Evolutionary conservation across 2,329 filamentous ascomycete species (phyloP).

Genomic region (Pseudopithomyces chartarum): DNA sequence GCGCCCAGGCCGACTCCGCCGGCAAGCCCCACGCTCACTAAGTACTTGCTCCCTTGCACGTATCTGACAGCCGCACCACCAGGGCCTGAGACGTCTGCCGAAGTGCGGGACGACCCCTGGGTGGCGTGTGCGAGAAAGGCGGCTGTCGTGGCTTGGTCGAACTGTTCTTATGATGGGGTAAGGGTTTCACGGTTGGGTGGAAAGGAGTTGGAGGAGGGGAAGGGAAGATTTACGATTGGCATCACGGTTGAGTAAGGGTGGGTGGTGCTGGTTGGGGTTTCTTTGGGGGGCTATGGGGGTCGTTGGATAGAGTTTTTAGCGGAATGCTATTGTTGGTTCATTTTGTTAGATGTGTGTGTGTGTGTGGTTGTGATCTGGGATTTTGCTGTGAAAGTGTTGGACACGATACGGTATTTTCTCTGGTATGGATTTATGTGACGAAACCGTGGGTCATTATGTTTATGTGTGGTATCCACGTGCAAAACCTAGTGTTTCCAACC

Average conservation of each 20-base stretch:
- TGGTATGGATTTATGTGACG: no score
- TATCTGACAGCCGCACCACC: conserved; percentile 38
- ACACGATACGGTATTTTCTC: no score
- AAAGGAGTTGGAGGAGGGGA: conserved; percentile 21
- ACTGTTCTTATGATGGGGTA: conserved; percentile 26
- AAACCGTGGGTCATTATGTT: no score
- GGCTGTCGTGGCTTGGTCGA: conserved; percentile 37
- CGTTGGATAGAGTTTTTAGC: background rate
- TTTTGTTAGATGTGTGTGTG: no score
- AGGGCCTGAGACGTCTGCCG: conserved; percentile 19
- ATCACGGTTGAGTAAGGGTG: conserved; percentile 25
- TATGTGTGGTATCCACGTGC: no score
- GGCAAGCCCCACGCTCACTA: conserved; percentile 45
- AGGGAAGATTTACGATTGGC: conserved; percentile 29
- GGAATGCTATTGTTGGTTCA: conserved; percentile 1
- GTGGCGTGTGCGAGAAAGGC: conserved; percentile 21
- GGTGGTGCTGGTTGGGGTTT: conserved; percentile 20
- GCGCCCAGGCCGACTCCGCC: conserved; percentile 81
- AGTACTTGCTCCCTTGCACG: conserved; percentile 18
- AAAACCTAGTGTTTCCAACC: no score
- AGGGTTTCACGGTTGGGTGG: conserved; percentile 25
- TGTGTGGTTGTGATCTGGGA: no score
- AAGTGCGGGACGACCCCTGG: conserved; percentile 7
- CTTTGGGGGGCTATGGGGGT: conserved; percentile 1
- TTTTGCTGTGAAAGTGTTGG: no score